Percentiles rank a stretch among this genome's conserved stretches.
Evolutionary conservation across 768 basidiomycete species (phyloP).

Genomic region (Mycena kentingensis): DNA sequence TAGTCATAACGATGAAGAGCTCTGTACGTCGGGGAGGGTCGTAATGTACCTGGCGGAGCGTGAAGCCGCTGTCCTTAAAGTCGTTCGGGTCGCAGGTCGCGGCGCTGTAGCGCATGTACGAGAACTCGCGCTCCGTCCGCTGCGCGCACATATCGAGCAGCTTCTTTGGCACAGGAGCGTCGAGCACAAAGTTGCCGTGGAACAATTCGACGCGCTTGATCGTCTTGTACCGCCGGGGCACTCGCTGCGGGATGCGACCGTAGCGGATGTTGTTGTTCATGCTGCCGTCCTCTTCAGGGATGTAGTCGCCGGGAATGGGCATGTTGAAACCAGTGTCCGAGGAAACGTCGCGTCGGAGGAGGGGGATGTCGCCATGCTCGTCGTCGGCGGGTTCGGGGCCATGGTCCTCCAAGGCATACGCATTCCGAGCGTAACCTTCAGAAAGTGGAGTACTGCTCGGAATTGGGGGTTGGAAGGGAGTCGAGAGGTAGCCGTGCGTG

Average conservation of each 20-base stretch:
- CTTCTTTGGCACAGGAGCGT: conserved; percentile 88
- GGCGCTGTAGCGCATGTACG: conserved; percentile 94
- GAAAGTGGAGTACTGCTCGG: conserved; percentile 25
- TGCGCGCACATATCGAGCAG: conserved; percentile 80
- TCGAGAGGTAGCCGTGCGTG: conserved; percentile 26
- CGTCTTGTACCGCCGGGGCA: conserved; percentile 89
- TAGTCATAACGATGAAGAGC: conserved; percentile 96
- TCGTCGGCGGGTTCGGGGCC: conserved; percentile 40
- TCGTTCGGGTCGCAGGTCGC: conserved; percentile 96
- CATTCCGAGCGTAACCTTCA: conserved; percentile 21
- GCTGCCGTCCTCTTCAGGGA: conserved; percentile 33
- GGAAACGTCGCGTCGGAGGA: conserved; percentile 52
- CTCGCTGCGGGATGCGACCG: conserved; percentile 87
- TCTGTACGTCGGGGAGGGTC: conserved; percentile 90
- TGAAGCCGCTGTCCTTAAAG: conserved; percentile 80
- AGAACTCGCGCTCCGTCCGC: conserved; percentile 85
- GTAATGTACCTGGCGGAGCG: conserved; percentile 87
- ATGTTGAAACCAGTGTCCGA: conserved; percentile 30
- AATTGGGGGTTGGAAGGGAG: conserved; percentile 30
- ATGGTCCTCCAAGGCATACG: conserved; percentile 47
- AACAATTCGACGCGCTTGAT: conserved; percentile 92
- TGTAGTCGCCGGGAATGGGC: conserved; percentile 48
- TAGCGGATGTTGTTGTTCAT: conserved; percentile 70
- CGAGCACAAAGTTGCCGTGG: conserved; percentile 91
- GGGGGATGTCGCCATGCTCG: conserved; percentile 68